Evolutionary conservation across 352 stramenopile genomes (phyloP), one percentile per base, ranked within the genome.

Genomic region (Nothophytophthora sp.): DNA sequence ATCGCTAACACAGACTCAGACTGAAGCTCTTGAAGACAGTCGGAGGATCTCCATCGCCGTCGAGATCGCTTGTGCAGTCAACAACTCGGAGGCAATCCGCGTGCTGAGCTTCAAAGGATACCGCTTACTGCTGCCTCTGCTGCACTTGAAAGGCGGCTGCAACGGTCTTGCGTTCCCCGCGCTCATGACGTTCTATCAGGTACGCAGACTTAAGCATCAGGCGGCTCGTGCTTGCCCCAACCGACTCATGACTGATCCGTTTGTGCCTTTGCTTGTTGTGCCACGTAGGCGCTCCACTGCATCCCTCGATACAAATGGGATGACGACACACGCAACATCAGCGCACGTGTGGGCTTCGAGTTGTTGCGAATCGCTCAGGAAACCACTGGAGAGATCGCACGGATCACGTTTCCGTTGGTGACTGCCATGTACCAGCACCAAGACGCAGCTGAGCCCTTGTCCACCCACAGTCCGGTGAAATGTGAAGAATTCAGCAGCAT

Each of bases 31-130:
- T 22, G 76, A 90, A 57, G 55, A 67, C 10, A 70, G 54, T 37
- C 72, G 59, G 2, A 76, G 73, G 45, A 47, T 89, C 19, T 60
- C 66, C 0, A 84, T 93, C 16, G 80, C 51, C 4, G 57, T 91
- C 20, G 83, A 93, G 28, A 66, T 91, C 4, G 80, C 83, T 2
- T 75, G 55, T 23, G 67, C 76, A 1, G 71, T 68, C 10, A 66
- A 55, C 3, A 81, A 90, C 41, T 29, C 44, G 7, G 78, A 87
- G 44, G 60, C 76, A 15, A 78, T 88, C 27, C 62, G 63, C 10
- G 33, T 50, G 4, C 50, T 91, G 15, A 66, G 66, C 43, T 90
- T 90, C 49, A 90, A 85, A 62, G 70, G 80, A 5, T 93, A 91
- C 30, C 66, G 71, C 3, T 28, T 87, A 1, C 30, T 91, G 50